Evolutionary conservation across 306 rosid species (phyloP), one percentile per base, ranked within the genome.

Genomic region (Phaseolus lunatus): DNA sequence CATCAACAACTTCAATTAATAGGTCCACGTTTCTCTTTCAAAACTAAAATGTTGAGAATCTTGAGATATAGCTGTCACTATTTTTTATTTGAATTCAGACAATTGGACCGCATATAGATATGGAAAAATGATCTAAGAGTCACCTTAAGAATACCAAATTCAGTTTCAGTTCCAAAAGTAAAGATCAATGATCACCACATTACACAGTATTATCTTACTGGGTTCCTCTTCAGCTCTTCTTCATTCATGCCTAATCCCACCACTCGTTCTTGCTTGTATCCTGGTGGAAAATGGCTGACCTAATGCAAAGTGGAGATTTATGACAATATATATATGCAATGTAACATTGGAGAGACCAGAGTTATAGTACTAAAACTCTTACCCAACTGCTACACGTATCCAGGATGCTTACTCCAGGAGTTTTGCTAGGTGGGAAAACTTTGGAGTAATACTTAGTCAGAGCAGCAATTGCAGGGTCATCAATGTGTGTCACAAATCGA

Each of bases 371-470:
- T 53, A 71, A 78, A 68, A 53, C 16, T 27, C 89, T 81, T 81
- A 92, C 97, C 96, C 97, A 92, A 83, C 97, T 92, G 86, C 96
- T 87, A 77, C 97, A 90, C 90, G 90, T 83, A 70, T 92, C 97
- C 90, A 92, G 65, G 80, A 90, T 84, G 90, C 82, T 82, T 4
- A 88, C 82, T 66, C 93, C 97, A 31, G 90, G 88, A 82, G 88
- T 81, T 81, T 90, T 88, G 82, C 89, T 90, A 53, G 92, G 89
- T 33, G 90, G 93, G 80, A 88, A 90, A 76, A 90, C 86, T 68
- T 80, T 80, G 3, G 93, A 84, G 83, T 92, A 92, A 80, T 88
- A 90, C 74, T 87, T 88, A 9, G 90, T 92, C 39, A 92, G 89
- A 50, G 93, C 87, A 66, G 85, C 85, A 87, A 90, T 92, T 49